Evolutionary conservation across 768 basidiomycete species (phyloP).

Genomic region (Mycena galericulata): DNA sequence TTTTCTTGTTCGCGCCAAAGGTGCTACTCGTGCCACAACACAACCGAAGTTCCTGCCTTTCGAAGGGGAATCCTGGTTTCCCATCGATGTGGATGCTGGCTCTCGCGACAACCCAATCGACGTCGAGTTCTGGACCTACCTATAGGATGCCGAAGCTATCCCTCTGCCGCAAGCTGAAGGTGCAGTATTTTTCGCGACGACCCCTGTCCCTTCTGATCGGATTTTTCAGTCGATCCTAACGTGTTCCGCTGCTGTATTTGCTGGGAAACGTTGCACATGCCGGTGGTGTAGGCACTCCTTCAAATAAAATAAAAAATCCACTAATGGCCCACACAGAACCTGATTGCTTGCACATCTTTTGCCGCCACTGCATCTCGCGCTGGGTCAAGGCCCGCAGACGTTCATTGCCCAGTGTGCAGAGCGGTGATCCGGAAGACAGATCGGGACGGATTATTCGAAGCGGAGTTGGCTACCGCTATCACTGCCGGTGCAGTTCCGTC

Average conservation of each 20-base stretch:
- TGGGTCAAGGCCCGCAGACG: background rate
- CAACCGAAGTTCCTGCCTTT: background rate
- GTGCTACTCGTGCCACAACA: no score
- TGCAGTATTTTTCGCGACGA: no score
- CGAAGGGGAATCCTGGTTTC: background rate
- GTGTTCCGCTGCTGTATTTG: background rate
- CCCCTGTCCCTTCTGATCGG: no score
- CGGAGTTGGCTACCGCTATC: background rate
- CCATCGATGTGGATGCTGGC: background rate
- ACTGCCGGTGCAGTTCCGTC: no score
- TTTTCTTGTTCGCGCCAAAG: background rate
- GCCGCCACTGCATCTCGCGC: background rate
- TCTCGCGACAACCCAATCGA: background rate
- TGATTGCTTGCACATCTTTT: background rate
- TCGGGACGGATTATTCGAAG: background rate
- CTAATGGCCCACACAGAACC: background rate
- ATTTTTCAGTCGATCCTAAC: no score
- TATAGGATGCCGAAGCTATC: background rate
- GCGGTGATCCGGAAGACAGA: background rate
- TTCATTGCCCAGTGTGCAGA: background rate
- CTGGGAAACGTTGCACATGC: no score
- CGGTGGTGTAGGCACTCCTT: background rate
- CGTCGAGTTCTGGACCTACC: background rate
- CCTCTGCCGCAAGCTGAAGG: background rate
- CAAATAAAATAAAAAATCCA: background rate